Conservation (phyloP, 495 filamentous ascomycete genomes). For the Hyaloscypha hepaticicola region DNA sequence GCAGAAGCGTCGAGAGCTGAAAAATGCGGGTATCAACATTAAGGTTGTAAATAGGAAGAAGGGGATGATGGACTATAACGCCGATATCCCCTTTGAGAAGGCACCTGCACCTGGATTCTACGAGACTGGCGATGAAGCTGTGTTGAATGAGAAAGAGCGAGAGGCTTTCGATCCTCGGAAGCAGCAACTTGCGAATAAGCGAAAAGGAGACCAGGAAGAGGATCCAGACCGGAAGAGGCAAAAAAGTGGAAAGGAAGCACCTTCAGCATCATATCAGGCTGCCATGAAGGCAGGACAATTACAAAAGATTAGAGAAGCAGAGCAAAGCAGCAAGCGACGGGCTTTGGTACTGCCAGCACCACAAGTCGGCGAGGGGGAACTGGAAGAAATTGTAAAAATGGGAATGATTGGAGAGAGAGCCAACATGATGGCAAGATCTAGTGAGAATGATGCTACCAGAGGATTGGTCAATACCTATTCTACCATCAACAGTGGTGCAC, state of each 20-base stretch:
- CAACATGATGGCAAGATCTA: constrained; percentile 68
- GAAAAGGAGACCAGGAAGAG: constrained; percentile 86
- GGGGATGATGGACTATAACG: constrained; percentile 99
- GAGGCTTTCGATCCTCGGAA: constrained; percentile 92
- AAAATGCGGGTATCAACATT: constrained; percentile 97
- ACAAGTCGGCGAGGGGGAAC: constrained; percentile 87
- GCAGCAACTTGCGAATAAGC: constrained; percentile 92
- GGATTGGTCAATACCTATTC: constrained; percentile 85
- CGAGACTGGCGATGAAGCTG: constrained; percentile 81
- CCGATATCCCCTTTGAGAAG: constrained; percentile 97
- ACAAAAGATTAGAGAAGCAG: constrained; percentile 94
- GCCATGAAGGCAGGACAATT: constrained; percentile 91
- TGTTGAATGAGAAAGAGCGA: constrained; percentile 80
- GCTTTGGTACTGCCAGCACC: constrained; percentile 77
- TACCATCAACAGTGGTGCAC: constrained; percentile 74
- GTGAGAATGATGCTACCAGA: constrained; percentile 82
- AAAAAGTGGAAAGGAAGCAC: constrained; percentile 79
- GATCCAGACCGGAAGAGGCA: constrained; percentile 78
- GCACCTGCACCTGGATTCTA: constrained; percentile 87
- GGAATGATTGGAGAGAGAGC: constrained; percentile 91
- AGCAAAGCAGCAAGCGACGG: constrained; percentile 90
- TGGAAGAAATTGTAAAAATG: constrained; percentile 99
- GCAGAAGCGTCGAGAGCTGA: constrained; percentile 94
- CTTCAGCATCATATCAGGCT: constrained; percentile 76
- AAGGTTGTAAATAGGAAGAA: constrained; percentile 90